phyloP scores from a whole-genome alignment of 129 eudicot species.

The Flaveria robusta region DNA sequence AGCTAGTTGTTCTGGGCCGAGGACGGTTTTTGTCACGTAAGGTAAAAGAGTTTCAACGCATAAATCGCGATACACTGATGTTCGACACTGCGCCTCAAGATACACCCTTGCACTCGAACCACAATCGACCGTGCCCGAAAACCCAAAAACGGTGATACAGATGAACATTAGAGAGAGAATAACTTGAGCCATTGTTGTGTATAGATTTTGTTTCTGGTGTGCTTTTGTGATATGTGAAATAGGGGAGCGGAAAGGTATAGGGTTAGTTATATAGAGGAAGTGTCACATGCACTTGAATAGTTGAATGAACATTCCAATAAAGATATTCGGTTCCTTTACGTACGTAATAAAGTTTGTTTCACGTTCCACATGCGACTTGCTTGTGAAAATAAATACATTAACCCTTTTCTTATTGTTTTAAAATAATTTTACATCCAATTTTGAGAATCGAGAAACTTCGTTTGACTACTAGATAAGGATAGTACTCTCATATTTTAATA shows the following conservation, averaged over 20 bases:
- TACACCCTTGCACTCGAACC: conserved; percentile 49
- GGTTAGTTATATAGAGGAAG: conserved; percentile 21
- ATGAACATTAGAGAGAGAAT: conserved; percentile 30
- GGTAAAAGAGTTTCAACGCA: conserved; percentile 49
- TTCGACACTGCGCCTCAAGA: conserved; percentile 46
- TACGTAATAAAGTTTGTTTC: conserved; percentile 33
- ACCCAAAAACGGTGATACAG: conserved; percentile 34
- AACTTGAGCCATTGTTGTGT: conserved; percentile 35
- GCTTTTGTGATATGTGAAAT: conserved; percentile 17
- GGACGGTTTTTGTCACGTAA: conserved; percentile 27
- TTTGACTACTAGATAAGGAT: not conserved
- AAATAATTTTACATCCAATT: not conserved
- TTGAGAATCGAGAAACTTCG: conserved; percentile 17
- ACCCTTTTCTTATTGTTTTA: not conserved
- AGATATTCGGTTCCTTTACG: conserved; percentile 32
- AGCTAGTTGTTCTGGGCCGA: conserved; percentile 53
- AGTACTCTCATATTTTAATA: not conserved
- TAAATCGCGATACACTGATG: conserved; percentile 42
- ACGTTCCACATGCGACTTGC: conserved; percentile 39
- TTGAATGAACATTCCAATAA: not conserved
- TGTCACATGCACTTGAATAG: conserved; percentile 25
- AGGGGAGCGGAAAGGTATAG: not conserved
- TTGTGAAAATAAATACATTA: conserved; percentile 18
- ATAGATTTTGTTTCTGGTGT: not conserved
- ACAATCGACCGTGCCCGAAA: conserved; percentile 21